phyloP scores from a whole-genome alignment of 2,329 filamentous ascomycete genomes.

The Achaetomium macrosporum region DNA sequence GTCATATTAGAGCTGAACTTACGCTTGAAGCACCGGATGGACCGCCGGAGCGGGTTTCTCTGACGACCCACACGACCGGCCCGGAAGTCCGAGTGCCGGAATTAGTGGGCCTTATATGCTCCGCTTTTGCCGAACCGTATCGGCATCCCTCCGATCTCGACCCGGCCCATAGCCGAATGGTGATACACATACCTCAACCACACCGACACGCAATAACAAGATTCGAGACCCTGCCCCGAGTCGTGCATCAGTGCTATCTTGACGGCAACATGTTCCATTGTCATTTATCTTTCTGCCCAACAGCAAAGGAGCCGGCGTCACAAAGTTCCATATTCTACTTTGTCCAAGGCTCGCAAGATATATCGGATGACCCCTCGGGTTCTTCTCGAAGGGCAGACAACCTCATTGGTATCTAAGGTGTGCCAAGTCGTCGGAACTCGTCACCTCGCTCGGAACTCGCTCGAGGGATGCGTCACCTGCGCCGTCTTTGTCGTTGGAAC shows the following conservation, averaged over 20 bases:
- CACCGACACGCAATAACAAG: background rate
- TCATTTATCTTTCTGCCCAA: too few relatives aligned
- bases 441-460: background rate
- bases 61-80: background rate
- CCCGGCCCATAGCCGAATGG: conserved; percentile 8
- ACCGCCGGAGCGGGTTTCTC: background rate
- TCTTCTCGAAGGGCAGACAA: background rate
- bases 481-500: background rate
- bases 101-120: background rate
- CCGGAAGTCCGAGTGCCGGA: conserved; percentile 16
- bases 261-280: background rate
- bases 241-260: background rate
- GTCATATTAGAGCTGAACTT: background rate
- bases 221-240: background rate
- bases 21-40: too few relatives aligned
- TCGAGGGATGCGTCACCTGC: background rate
- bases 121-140: conserved; percentile 15
- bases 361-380: background rate
- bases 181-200: conserved; percentile 9
- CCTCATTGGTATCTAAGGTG: background rate
- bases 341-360: background rate
- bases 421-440: background rate
- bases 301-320: too few relatives aligned
- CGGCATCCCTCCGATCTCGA: conserved; percentile 13
- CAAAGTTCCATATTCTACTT: too few relatives aligned